phyloP scores from a whole-genome alignment of 176 grass and related monocot genomes.

The Carex scoparia region DNA sequence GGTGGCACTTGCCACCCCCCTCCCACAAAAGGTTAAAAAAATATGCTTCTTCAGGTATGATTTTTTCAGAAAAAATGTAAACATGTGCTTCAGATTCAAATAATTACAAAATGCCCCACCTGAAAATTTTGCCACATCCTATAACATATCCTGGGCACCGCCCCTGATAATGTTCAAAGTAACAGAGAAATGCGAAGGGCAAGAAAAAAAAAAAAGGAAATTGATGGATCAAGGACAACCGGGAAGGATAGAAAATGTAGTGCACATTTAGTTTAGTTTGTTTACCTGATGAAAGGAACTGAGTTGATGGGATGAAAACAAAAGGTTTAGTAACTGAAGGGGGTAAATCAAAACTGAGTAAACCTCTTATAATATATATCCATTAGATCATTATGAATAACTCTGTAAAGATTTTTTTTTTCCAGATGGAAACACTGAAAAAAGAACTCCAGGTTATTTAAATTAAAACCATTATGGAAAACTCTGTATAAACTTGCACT shows the following conservation, averaged over 20 bases:
- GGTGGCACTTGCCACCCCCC: no score
- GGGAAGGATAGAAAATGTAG: background rate
- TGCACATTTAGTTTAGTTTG: background rate
- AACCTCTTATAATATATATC: background rate
- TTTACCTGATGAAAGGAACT: background rate
- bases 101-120: no score
- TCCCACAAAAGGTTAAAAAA: no score
- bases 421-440: background rate
- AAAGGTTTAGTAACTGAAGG: background rate
- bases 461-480: background rate
- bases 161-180: background rate
- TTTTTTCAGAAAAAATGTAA: no score
- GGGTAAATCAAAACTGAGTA: background rate
- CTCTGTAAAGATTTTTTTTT: background rate
- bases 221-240: background rate
- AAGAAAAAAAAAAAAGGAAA: background rate
- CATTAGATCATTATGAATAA: slow-evolving; percentile 6
- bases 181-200: background rate
- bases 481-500: background rate
- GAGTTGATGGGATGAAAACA: background rate
- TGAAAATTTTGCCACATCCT: no score
- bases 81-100: no score
- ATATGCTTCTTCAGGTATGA: no score
- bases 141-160: no score
- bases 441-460: background rate